Percentiles rank a stretch among this genome's conserved stretches.
These are phyloP conservation scores for Tulasnella sp. DNA, from an alignment of 768 basidiomycete genomes.

Conservation along the genomic window DNA sequence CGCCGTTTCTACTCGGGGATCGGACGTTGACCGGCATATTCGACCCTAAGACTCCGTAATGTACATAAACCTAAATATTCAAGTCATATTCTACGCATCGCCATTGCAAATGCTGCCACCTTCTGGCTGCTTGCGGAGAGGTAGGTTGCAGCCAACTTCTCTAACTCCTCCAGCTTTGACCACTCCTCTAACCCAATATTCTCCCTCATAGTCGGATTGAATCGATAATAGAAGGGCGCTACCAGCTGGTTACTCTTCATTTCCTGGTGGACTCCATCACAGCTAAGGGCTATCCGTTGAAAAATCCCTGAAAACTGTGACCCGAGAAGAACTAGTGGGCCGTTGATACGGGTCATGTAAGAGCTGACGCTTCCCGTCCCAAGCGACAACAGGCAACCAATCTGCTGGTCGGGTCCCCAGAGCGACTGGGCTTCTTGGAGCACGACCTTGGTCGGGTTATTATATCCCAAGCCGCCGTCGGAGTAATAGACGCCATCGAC, in stretches of 20 bases:
- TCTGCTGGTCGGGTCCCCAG: not conserved
- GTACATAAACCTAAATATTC: no score
- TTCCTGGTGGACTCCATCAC: not conserved
- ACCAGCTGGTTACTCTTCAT: not conserved
- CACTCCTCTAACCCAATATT: not conserved
- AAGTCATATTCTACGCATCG: no score
- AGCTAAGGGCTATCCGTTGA: not conserved
- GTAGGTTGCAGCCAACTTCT: not conserved
- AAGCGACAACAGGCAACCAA: slow-evolving; percentile 1
- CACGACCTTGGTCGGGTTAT: not conserved
- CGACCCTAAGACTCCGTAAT: no score
- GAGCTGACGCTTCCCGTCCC: not conserved
- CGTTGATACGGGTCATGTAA: not conserved
- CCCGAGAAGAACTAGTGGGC: not conserved
- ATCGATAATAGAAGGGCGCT: not conserved
- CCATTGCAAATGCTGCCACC: no score
- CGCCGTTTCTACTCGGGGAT: no score
- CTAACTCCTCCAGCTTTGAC: not conserved
- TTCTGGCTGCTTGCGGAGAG: not conserved
- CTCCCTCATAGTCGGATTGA: not conserved
- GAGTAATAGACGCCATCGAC: not conserved
- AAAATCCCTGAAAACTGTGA: not conserved
- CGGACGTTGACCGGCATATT: no score
- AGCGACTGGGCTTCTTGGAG: not conserved
- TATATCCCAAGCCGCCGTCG: not conserved